Base-by-base conservation (phyloP, 2,329 filamentous ascomycete species). In the Seiridium cupressi region DNA sequence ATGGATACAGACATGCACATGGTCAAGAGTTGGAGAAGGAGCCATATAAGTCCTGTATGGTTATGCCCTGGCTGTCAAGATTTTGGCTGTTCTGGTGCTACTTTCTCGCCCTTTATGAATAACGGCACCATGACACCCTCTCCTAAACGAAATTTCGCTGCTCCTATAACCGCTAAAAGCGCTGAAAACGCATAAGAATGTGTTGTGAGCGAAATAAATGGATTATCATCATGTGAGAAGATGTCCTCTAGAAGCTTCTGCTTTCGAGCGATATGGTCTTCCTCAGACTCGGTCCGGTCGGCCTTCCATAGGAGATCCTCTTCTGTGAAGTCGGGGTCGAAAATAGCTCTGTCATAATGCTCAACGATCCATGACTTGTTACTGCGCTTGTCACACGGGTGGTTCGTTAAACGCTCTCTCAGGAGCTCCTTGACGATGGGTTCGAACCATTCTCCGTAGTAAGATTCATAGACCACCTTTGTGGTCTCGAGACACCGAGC, bases 381-480 rank as follows among this genome's bases (percentile, higher is more conserved):
- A n/a, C 61, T 62, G 36, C 65, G 58, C 48, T 48, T 60, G 51
- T 67, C 65, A 40, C 65, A 67, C 3, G 65, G 62, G 49, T 65
- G 65, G 18, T 55, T 54, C 2, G 65, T 67, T 10, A 67, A 53
- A 11, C 60, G 59, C 47, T 67, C 65, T 35, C 64, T 51, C 9
- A 67, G 59, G 9, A 42, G 57, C 44, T 67, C 65, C 56, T 66
- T 66, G 34, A 67, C 35, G 3, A 65, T 40, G 1, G 65, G 62
- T 10, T 56, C 55, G 13, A 67, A 26, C n/a, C 44, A 31, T 5
- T 7, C 47, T 8, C 4, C n/a, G 7, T 60, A 44, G 7, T 57
- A 53, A 13, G 31, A 11, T 13, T n/a, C 4, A 40, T 62, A 65
- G 3, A 55, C 53, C 26, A 63, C 55, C 51, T 55, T 63, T 5